phyloP scores from a whole-genome alignment of 2,329 filamentous ascomycete genomes.

The Talaromyces albobiverticillius region DNA sequence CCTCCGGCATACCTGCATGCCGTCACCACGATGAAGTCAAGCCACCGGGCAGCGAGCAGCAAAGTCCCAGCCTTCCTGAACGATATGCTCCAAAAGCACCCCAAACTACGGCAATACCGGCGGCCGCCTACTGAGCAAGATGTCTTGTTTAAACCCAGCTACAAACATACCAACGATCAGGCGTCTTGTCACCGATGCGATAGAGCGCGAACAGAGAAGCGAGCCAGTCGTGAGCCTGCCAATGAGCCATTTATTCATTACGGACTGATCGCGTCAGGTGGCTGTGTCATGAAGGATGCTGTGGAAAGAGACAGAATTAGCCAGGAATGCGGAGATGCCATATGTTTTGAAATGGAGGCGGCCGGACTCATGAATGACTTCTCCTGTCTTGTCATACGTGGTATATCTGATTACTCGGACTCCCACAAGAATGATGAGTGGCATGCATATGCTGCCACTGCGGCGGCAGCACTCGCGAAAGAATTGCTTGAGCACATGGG shows the following conservation, averaged over 20 bases:
- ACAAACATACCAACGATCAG: background rate
- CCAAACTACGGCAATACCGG: background rate
- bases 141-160: background rate
- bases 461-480: conserved; percentile 13
- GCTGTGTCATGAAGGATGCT: background rate
- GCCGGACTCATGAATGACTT: conserved; percentile 2
- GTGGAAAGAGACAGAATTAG: conserved; percentile 3
- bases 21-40: background rate
- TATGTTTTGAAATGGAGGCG: background rate
- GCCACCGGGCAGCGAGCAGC: background rate
- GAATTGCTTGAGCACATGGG: background rate
- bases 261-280: background rate
- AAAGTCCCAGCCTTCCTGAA: background rate
- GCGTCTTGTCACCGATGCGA: background rate
- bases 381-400: conserved; percentile 11
- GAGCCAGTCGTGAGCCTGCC: background rate
- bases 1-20: background rate
- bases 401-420: conserved; percentile 16
- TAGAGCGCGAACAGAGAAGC: background rate
- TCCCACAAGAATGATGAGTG: conserved; percentile 16
- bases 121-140: background rate
- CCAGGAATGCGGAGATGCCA: background rate
- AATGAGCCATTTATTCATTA: background rate
- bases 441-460: conserved; percentile 14
- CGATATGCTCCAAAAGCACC: background rate